Base-by-base conservation (phyloP, 2,329 filamentous ascomycete genomes). In the Colletotrichum filicis region DNA sequence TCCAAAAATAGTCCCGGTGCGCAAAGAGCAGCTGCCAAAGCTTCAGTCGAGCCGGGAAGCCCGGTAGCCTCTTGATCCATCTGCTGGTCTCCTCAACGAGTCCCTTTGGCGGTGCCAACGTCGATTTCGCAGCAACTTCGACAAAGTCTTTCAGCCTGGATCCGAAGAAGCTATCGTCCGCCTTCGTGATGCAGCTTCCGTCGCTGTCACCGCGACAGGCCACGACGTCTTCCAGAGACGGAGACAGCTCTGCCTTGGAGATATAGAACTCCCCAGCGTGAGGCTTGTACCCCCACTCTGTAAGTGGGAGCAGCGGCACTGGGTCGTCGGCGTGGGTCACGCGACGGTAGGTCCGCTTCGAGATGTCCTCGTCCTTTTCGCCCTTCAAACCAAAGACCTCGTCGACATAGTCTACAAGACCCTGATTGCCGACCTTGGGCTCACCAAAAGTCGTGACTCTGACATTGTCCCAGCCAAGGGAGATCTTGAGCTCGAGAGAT, bases 1-100 rank as follows among this genome's bases (percentile, higher is more conserved):
- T 89, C 94, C 95, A 97, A 83, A 99, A 98, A 82, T 99, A 99
- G 84, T 99, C 97, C 52, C 97, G 87, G 83, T 99, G 97, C 1
- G 95, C 94, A 82, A 97, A 97, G 79, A 98, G 92, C 8, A 98
- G 85, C 83, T 98, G 91, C 95, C 96, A 98, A n/a, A 97, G 88
- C 81, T 93, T 94, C 77, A 95, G 81, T 82, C 89, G 82, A 78
- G 76, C 88, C 79, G 78, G 92, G 82, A 85, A 89, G 87, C 83
- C 92, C 16, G 92, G 68, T 8, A 73, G 66, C 42, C 68, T 64
- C 46, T 69, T 91, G 0, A 92, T 87, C 19, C 88, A 82, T 73
- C 76, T 73, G 57, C 26, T 58, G 42, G 8, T n/a, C 42, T 49
- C 19, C 24, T 35, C 66, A 8, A 14, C 62, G 12, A 14, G 32